Evolutionary conservation across 148 eudicot species (phyloP).

Genomic region (Rhododendron ferrugineum): DNA sequence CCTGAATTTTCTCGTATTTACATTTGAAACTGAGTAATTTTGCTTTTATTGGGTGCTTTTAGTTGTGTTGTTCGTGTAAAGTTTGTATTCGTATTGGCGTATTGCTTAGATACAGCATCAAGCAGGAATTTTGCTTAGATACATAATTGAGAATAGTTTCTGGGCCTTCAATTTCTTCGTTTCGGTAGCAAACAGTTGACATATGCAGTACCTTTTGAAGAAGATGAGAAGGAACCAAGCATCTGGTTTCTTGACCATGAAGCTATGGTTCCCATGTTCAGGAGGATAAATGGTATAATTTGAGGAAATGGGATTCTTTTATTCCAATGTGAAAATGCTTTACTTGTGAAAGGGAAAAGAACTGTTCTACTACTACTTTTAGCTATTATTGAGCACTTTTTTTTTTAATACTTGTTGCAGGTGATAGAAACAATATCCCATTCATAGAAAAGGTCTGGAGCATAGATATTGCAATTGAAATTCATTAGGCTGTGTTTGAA

Average conservation of each 20-base stretch:
- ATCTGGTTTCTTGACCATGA: slow-evolving; percentile 99
- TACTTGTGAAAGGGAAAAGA: neutral
- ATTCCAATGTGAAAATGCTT: neutral
- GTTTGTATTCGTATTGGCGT: neutral
- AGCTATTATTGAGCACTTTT: neutral
- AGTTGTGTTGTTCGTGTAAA: neutral
- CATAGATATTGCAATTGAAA: neutral
- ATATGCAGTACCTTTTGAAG: slow-evolving; percentile 86
- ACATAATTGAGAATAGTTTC: neutral
- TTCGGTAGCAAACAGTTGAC: neutral
- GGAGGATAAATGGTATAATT: slow-evolving; percentile 74
- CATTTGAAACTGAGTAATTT: neutral
- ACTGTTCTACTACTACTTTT: neutral
- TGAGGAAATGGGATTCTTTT: neutral
- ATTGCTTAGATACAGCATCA: neutral
- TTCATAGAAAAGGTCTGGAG: neutral
- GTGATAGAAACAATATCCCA: neutral
- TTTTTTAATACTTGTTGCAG: neutral
- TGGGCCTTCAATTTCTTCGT: neutral
- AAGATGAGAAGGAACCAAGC: slow-evolving; percentile 87
- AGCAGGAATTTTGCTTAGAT: neutral
- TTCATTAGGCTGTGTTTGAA: neutral
- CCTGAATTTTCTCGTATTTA: neutral
- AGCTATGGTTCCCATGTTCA: slow-evolving; percentile 56
- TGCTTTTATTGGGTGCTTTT: neutral